These are phyloP conservation scores for Umbelopsis sp. DNA, from an alignment of 371 early-diverging fungal genomes.

Conservation along the genomic window DNA sequence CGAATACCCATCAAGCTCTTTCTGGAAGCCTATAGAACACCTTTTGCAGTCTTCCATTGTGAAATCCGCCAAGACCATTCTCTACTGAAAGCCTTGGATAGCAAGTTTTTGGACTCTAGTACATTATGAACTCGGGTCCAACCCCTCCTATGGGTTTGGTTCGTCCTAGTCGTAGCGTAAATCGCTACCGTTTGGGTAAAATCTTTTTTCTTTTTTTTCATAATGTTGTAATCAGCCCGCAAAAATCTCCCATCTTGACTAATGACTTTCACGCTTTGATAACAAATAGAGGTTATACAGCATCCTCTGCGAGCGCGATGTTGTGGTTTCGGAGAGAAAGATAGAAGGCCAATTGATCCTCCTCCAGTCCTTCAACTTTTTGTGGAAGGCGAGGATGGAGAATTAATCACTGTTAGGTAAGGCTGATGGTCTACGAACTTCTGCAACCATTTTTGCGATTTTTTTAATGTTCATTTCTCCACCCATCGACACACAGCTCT, in stretches of 20 bases:
- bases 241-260: neutral
- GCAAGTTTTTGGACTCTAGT: neutral
- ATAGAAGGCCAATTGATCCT: conserved; percentile 75
- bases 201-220: neutral
- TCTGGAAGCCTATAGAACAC: conserved; percentile 18
- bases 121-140: conserved; percentile 15
- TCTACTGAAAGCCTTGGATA: neutral
- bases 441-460: neutral
- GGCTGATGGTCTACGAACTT: neutral
- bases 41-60: conserved; percentile 5
- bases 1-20: neutral
- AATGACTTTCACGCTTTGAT: neutral
- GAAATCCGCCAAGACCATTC: conserved; percentile 8
- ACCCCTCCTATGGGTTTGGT: conserved; percentile 36
- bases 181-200: conserved; percentile 33
- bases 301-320: conserved; percentile 72
- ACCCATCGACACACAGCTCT: neutral
- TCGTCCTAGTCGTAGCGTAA: conserved; percentile 33
- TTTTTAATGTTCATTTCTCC: neutral
- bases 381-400: conserved; percentile 26
- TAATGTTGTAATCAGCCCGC: neutral
- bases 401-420: conserved; percentile 3
- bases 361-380: conserved; percentile 67
- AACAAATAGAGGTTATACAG: conserved; percentile 50
- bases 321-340: conserved; percentile 74